Percentiles rank a stretch among this genome's conserved stretches.
Conservation (phyloP, 148 eudicot species). For the Talinum fruticosum region DNA sequence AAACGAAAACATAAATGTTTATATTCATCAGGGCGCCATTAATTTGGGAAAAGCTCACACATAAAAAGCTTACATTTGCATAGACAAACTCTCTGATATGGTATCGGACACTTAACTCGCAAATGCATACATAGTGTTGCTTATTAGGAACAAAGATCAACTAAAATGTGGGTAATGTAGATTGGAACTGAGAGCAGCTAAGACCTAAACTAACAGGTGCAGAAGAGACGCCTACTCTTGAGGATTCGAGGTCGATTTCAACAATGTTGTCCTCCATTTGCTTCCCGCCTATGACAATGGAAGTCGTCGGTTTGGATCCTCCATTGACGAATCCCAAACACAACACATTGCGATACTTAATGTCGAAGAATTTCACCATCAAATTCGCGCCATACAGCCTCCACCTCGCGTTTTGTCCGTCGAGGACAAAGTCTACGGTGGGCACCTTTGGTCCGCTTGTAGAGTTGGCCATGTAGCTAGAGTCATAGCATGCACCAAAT, state of each 20-base stretch:
- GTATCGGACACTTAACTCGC: no score
- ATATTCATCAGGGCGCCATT: no score
- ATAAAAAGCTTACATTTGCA: no score
- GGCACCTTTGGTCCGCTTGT: constrained; percentile 29
- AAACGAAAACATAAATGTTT: no score
- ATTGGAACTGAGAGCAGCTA: constrained; percentile 26
- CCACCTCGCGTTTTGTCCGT: constrained; percentile 22
- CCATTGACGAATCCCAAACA: constrained; percentile 35
- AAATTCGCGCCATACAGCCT: constrained; percentile 33
- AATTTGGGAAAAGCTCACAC: no score
- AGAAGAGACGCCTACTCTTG: constrained; percentile 27
- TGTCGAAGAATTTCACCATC: constrained; percentile 27
- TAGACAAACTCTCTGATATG: no score
- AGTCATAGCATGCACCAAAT: constrained; percentile 31
- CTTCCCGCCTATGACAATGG: constrained; percentile 37
- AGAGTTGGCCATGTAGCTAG: constrained; percentile 16
- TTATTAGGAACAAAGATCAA: no score
- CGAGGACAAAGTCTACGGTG: constrained; percentile 28
- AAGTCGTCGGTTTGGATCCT: constrained; percentile 26
- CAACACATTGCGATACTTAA: constrained; percentile 10
- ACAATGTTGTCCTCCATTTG: constrained; percentile 37
- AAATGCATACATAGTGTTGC: no score
- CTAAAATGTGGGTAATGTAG: constrained; percentile 7
- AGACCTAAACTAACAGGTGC: constrained; percentile 19
- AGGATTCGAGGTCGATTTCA: constrained; percentile 33